Percentiles rank a stretch among this genome's conserved stretches.
phyloP scores from a whole-genome alignment of 2,329 filamentous ascomycete species.

The Neonectria coccinea region DNA sequence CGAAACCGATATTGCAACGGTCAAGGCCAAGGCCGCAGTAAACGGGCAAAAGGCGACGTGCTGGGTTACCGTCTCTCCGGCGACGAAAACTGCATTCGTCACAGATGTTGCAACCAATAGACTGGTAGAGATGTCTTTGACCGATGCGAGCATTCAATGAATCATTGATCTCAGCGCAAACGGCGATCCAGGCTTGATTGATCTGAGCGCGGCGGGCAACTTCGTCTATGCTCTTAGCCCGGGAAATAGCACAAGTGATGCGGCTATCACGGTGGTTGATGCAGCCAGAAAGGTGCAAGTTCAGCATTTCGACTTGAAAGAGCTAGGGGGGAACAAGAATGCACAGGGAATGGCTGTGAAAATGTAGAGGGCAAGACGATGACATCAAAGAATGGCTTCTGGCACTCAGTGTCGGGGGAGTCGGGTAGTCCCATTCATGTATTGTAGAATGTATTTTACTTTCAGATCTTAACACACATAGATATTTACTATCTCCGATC shows the following conservation, averaged over 20 bases:
- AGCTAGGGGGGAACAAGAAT: slow-evolving; percentile 30
- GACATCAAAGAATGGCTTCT: background rate
- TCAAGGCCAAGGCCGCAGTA: slow-evolving; percentile 56
- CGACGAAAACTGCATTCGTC: slow-evolving; percentile 66
- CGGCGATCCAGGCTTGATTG: slow-evolving; percentile 66
- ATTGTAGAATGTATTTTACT: background rate
- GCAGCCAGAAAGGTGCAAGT: slow-evolving; percentile 45
- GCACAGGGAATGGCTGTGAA: slow-evolving; percentile 14
- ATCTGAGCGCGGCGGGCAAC: slow-evolving; percentile 62
- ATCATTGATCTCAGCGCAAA: slow-evolving; percentile 57
- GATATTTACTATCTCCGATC: background rate
- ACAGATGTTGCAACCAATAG: slow-evolving; percentile 65
- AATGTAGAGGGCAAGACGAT: background rate
- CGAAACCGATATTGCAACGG: slow-evolving; percentile 44
- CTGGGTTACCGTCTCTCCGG: slow-evolving; percentile 64
- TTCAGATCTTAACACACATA: background rate
- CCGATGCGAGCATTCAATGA: slow-evolving; percentile 60
- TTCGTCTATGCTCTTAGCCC: slow-evolving; percentile 70
- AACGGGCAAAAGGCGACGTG: slow-evolving; percentile 67
- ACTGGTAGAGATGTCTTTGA: slow-evolving; percentile 67
- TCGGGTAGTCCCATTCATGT: background rate
- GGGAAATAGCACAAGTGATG: slow-evolving; percentile 58
- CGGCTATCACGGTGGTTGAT: slow-evolving; percentile 55
- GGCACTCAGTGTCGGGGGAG: too few relatives aligned
- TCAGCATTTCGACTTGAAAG: slow-evolving; percentile 49